Evolutionary conservation across 306 rosid genomes (phyloP), one percentile per base, ranked within the genome.

Genomic region (Dicorynia guianensis): DNA sequence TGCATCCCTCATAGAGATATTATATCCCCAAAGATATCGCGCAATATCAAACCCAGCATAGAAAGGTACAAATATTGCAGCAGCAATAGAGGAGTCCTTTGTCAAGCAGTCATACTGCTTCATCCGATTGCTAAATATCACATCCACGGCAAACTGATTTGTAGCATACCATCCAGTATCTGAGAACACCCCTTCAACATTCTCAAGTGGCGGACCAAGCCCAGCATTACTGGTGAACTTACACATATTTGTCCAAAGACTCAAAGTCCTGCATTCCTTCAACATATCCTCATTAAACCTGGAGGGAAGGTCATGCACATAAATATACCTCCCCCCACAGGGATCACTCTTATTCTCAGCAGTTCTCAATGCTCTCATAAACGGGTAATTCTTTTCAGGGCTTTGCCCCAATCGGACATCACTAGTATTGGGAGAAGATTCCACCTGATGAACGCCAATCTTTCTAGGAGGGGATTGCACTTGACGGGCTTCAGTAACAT

Each of bases 31-130:
- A 69, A 95, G 97, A 81, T 82, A 95, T 25, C 93, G 84, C 0
- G 99, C 97, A 63, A 95, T 89, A 77, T 95, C 99, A 69, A 95
- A 95, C 17, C 99, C 99, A 3, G 99, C 99, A 76, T 92, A 95
- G 69, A 95, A 95, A 34, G 99, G 99, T 6, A 95, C 97, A 79
- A 95, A 95, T 70, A 92, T 72, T 0, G 99, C 99, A 4, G 99
- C 87, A 38, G 99, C 97, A n/a, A 89, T 30, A 1, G 99, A 90
- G 0, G 99, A 90, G 77, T 95, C 99, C 8, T 73, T 48, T 0
- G 99, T 92, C 92, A 92, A 77, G 76, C 99, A 96, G 8, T 96
- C 87, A 56, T 96, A 92, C 81, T 96, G 99, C 83, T 96, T 96
- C 98, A 96, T 96, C 82, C 99, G 78, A 52, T 96, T 96, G 48